These are phyloP conservation scores for Saturnispora dispora DNA, from an alignment of 805 yeast species.

Conservation along the genomic window DNA sequence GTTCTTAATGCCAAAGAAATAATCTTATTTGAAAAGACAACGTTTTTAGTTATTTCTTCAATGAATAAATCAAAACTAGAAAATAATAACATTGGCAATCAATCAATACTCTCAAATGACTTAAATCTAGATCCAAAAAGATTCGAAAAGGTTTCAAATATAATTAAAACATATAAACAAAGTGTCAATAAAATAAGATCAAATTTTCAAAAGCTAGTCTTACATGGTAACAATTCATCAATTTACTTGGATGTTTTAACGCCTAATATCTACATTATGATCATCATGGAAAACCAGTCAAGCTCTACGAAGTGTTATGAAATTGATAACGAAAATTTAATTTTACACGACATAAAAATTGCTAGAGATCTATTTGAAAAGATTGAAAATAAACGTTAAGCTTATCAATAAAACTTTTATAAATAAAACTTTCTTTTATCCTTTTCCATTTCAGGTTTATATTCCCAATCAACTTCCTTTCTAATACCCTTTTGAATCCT, in stretches of 20 bases:
- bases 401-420: conserved; percentile 26
- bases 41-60: conserved; percentile 73
- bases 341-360: conserved; percentile 28
- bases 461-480: conserved; percentile 95
- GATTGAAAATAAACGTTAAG: conserved; percentile 14
- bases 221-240: conserved; percentile 42
- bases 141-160: conserved; percentile 88
- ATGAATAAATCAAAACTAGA: conserved; percentile 29
- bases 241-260: conserved; percentile 29
- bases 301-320: conserved; percentile 13
- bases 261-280: conserved; percentile 31
- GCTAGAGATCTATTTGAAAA: conserved; percentile 28
- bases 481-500: conserved; percentile 85
- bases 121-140: conserved; percentile 70
- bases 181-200: conserved; percentile 81
- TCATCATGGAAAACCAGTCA: conserved; percentile 25
- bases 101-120: conserved; percentile 6
- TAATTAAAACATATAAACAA: conserved; percentile 90
- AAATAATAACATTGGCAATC: conserved; percentile 6
- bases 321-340: conserved; percentile 27
- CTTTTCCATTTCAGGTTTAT: conserved; percentile 90
- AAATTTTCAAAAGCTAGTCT: conserved; percentile 66
- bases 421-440: conserved; percentile 89
- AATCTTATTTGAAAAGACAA: conserved; percentile 85
- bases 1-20: conserved; percentile 82